A percentile compares a stretch with the other conserved stretches of the same genome.
Evolutionary conservation across 2,329 filamentous ascomycete species (phyloP).

Genomic region (Chaetomiaceae sp.): DNA sequence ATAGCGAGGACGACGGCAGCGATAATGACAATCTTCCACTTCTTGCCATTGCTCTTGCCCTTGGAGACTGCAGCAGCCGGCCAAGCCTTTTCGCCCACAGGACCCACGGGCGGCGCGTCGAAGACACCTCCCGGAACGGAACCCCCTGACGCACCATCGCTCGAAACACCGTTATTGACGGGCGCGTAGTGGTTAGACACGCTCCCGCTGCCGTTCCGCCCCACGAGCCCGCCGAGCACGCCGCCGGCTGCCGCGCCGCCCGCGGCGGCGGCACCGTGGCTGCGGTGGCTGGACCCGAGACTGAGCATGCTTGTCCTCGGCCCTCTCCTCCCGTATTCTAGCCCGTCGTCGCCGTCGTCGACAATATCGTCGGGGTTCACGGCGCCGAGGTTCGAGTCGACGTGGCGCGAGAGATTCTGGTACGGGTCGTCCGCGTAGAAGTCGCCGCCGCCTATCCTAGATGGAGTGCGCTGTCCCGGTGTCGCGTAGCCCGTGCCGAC

Average conservation of each 20-base stretch:
- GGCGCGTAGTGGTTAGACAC: slow-evolving; percentile 50
- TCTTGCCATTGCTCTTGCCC: slow-evolving; percentile 52
- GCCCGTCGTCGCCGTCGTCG: slow-evolving; percentile 84
- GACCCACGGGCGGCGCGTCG: slow-evolving; percentile 14
- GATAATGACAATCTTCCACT: slow-evolving; percentile 66
- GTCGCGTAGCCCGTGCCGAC: slow-evolving; percentile 35
- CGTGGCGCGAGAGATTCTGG: slow-evolving; percentile 50
- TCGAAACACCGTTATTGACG: slow-evolving; percentile 35
- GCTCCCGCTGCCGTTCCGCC: slow-evolving; percentile 33
- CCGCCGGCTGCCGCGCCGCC: slow-evolving; percentile 45
- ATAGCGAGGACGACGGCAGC: slow-evolving; percentile 60
- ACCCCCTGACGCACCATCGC: slow-evolving; percentile 4
- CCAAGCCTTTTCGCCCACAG: slow-evolving; percentile 65
- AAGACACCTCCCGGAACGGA: not conserved
- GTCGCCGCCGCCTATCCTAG: slow-evolving; percentile 42
- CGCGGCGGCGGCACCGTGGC: slow-evolving; percentile 36
- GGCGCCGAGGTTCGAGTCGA: slow-evolving; percentile 48
- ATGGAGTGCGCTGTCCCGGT: slow-evolving; percentile 35
- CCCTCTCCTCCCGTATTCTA: slow-evolving; percentile 48
- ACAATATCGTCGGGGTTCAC: slow-evolving; percentile 76
- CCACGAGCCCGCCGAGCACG: slow-evolving; percentile 41
- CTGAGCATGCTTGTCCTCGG: slow-evolving; percentile 58
- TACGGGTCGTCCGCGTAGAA: slow-evolving; percentile 64
- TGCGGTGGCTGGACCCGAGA: slow-evolving; percentile 42
- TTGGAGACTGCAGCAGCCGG: slow-evolving; percentile 48